A percentile compares a stretch with the other conserved stretches of the same genome.
Evolutionary conservation across 768 basidiomycete genomes (phyloP).

Genomic region (Mycena rebaudengoi): DNA sequence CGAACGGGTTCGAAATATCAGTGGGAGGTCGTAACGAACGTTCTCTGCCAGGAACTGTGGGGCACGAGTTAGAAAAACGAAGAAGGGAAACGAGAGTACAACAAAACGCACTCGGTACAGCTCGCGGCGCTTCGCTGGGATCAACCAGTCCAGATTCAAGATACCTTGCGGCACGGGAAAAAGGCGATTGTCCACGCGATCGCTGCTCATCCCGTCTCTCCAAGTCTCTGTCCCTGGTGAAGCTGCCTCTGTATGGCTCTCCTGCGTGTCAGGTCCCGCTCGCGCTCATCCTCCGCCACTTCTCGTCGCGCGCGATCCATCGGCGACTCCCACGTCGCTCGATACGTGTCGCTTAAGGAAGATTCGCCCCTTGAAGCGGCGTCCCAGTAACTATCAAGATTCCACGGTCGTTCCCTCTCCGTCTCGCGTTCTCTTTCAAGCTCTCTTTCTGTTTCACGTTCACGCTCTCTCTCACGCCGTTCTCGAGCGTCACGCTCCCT

Average conservation of each 20-base stretch:
- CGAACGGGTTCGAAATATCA: slow-evolving; percentile 16
- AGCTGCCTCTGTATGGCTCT: slow-evolving; percentile 10
- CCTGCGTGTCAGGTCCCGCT: slow-evolving; percentile 3
- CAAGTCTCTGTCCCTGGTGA: slow-evolving; percentile 1
- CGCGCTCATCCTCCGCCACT: background rate
- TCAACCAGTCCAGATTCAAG: slow-evolving; percentile 22
- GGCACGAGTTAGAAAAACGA: background rate
- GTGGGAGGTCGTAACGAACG: slow-evolving; percentile 4
- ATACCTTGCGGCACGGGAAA: slow-evolving; percentile 17
- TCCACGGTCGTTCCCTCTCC: slow-evolving; percentile 21
- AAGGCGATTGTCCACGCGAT: background rate
- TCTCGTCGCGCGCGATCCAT: slow-evolving; percentile 2
- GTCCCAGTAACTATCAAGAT: slow-evolving; percentile 21
- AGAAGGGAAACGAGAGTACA: background rate
- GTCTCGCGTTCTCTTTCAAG: slow-evolving; percentile 17
- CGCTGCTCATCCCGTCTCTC: slow-evolving; percentile 6
- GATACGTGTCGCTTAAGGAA: slow-evolving; percentile 1
- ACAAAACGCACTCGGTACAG: background rate
- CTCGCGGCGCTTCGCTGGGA: slow-evolving; percentile 16
- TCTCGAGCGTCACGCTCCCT: slow-evolving; percentile 9
- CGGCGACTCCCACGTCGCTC: slow-evolving; percentile 3
- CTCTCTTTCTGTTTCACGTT: slow-evolving; percentile 1
- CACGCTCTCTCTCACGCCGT: background rate
- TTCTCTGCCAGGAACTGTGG: background rate
- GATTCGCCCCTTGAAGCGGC: background rate